Conservation (phyloP, 164 flowering plant species). For the Tetracentron sinense region DNA sequence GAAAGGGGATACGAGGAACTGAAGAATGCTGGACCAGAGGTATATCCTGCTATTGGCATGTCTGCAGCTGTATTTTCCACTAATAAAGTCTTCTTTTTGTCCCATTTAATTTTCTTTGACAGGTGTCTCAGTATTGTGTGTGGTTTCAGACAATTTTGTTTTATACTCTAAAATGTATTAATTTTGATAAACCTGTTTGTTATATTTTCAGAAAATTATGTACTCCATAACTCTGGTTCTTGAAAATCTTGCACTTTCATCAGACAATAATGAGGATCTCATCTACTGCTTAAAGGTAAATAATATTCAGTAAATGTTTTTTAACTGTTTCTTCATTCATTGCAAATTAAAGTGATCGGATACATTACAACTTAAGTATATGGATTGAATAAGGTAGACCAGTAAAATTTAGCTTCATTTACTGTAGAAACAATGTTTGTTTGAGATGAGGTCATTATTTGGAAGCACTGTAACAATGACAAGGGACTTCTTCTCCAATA, state of each 20-base stretch:
- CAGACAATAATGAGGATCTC: constrained; percentile 88
- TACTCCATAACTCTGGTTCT: constrained; percentile 72
- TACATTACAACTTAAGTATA: too few relatives aligned
- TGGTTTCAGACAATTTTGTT: not conserved
- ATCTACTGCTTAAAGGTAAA: constrained; percentile 90
- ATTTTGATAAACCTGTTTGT: constrained; percentile 1
- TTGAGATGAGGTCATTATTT: too few relatives aligned
- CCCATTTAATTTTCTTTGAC: not conserved
- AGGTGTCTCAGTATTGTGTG: not conserved
- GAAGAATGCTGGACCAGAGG: constrained; percentile 84
- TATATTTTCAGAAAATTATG: constrained; percentile 79
- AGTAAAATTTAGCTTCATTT: too few relatives aligned
- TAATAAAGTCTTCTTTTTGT: not conserved
- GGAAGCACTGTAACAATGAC: too few relatives aligned
- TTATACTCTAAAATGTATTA: not conserved
- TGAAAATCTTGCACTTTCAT: constrained; percentile 87
- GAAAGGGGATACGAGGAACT: constrained; percentile 94
- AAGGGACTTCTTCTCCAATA: too few relatives aligned
- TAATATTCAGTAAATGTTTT: not conserved
- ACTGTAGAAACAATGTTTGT: too few relatives aligned
- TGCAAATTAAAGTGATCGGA: too few relatives aligned
- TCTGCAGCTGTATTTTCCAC: not conserved
- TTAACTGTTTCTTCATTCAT: not conserved
- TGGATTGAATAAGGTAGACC: too few relatives aligned
- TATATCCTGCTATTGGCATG: constrained; percentile 15